Percentiles rank a stretch among this genome's conserved stretches.
Evolutionary conservation across 495 filamentous ascomycete genomes (phyloP).

Genomic region (Aspergillus cavernicola): DNA sequence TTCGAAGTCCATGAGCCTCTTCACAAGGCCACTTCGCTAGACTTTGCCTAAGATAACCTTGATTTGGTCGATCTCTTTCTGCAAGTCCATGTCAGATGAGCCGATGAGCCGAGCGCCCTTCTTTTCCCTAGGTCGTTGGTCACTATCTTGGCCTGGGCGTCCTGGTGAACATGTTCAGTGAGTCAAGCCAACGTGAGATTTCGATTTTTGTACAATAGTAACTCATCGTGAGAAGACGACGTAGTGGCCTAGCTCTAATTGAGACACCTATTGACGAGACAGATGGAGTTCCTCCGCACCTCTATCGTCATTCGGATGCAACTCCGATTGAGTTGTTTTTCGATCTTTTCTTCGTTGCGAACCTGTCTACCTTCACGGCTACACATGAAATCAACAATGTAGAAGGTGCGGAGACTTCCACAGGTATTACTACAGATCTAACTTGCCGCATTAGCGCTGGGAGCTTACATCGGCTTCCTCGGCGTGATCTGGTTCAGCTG

Average conservation of each 20-base stretch:
- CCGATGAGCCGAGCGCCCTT: conserved; percentile 18
- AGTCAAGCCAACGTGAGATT: conserved; percentile 8
- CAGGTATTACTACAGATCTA: not conserved
- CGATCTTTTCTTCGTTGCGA: conserved; percentile 68
- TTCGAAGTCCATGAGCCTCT: not conserved
- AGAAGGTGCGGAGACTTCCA: conserved; percentile 25
- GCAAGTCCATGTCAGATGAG: conserved; percentile 14
- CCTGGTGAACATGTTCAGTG: conserved; percentile 14
- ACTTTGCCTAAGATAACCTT: not conserved
- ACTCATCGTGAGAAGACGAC: conserved; percentile 10
- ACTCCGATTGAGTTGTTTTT: conserved; percentile 61
- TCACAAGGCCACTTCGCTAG: not conserved
- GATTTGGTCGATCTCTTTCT: not conserved
- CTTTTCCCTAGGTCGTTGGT: conserved; percentile 16
- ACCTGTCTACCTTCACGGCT: conserved; percentile 59
- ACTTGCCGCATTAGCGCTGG: conserved; percentile 27
- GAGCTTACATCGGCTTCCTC: conserved; percentile 60
- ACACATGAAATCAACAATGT: conserved; percentile 51
- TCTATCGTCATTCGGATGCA: conserved; percentile 43
- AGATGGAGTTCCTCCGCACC: conserved; percentile 19
- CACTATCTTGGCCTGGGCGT: conserved; percentile 13
- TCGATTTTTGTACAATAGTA: conserved; percentile 5
- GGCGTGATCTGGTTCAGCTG: conserved; percentile 70
- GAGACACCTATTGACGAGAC: conserved; percentile 31
- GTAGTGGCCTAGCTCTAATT: conserved; percentile 28